phyloP scores from a whole-genome alignment of 2,329 filamentous ascomycete genomes.

The Penicillium sclerotigenum region DNA sequence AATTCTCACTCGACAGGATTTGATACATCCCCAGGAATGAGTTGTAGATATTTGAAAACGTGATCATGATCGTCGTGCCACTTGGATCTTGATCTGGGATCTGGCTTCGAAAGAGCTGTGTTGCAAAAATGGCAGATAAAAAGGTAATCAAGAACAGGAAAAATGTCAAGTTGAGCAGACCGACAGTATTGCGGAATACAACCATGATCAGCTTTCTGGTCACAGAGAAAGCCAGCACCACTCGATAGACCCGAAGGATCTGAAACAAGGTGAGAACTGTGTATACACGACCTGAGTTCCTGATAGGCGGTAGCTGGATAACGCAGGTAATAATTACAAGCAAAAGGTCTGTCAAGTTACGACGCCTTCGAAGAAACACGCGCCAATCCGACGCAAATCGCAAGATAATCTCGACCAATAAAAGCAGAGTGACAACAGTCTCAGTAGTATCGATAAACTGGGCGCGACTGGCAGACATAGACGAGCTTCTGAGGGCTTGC shows the following conservation, averaged over 20 bases:
- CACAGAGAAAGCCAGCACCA: slow-evolving; percentile 83
- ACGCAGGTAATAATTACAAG: slow-evolving; percentile 78
- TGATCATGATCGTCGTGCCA: slow-evolving; percentile 65
- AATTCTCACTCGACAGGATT: slow-evolving; percentile 91
- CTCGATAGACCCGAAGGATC: slow-evolving; percentile 84
- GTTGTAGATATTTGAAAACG: slow-evolving; percentile 90
- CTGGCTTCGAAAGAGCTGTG: slow-evolving; percentile 87
- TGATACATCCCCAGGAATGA: slow-evolving; percentile 98
- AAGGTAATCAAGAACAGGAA: slow-evolving; percentile 97
- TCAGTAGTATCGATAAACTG: slow-evolving; percentile 70
- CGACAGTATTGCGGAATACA: slow-evolving; percentile 84
- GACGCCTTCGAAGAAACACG: slow-evolving; percentile 68
- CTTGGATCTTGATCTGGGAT: slow-evolving; percentile 62
- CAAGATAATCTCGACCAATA: slow-evolving; percentile 78
- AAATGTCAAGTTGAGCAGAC: slow-evolving; percentile 90
- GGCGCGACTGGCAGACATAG: slow-evolving; percentile 62
- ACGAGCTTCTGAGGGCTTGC: slow-evolving; percentile 72
- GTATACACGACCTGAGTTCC: slow-evolving; percentile 67
- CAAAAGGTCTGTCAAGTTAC: slow-evolving; percentile 75
- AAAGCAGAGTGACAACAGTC: slow-evolving; percentile 69
- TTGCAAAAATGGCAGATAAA: slow-evolving; percentile 86
- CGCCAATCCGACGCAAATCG: slow-evolving; percentile 78
- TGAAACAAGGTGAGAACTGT: slow-evolving; percentile 91
- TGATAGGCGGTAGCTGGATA: slow-evolving; percentile 81
- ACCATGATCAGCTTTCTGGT: slow-evolving; percentile 80